phyloP scores from a whole-genome alignment of 2,329 filamentous ascomycete species.

The Arthroderma sp. region DNA sequence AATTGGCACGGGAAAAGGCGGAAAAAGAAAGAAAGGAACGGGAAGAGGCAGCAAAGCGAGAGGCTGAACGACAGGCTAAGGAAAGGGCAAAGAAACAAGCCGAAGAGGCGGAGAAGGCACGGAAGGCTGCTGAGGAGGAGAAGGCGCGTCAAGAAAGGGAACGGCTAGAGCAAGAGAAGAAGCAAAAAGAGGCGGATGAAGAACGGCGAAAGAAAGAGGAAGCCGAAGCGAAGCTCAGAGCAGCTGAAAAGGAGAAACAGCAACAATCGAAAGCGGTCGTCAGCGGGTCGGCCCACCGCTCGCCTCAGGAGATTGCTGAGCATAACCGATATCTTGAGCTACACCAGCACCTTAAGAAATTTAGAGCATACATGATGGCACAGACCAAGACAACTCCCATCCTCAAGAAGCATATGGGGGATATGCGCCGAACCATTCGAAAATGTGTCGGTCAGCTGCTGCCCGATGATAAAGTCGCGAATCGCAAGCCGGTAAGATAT shows the following conservation, averaged over 20 bases:
- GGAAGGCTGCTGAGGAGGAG: slow-evolving; percentile 26
- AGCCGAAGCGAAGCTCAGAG: slow-evolving; percentile 17
- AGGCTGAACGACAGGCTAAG: slow-evolving; percentile 31
- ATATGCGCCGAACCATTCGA: slow-evolving; percentile 57
- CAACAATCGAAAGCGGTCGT: slow-evolving; percentile 8
- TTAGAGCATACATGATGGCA: slow-evolving; percentile 41
- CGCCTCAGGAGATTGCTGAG: slow-evolving; percentile 26
- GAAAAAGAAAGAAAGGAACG: slow-evolving; percentile 25
- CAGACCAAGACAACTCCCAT: slow-evolving; percentile 43
- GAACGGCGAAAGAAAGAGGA: slow-evolving; percentile 22
- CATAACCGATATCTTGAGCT: slow-evolving; percentile 42
- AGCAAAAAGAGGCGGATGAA: slow-evolving; percentile 21
- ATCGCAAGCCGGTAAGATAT: slow-evolving; percentile 41
- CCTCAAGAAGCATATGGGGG: slow-evolving; percentile 54
- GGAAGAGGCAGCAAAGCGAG: slow-evolving; percentile 25
- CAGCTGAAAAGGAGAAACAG: slow-evolving; percentile 17
- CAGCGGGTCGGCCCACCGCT: slow-evolving; percentile 17
- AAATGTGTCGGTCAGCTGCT: slow-evolving; percentile 59
- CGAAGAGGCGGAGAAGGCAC: slow-evolving; percentile 22
- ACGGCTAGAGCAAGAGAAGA: slow-evolving; percentile 10
- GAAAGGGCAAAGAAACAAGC: slow-evolving; percentile 27
- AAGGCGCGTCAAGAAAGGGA: slow-evolving; percentile 15
- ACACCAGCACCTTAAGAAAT: slow-evolving; percentile 53
- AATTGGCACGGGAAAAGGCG: slow-evolving; percentile 20
- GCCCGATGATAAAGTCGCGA: slow-evolving; percentile 50